Base-by-base conservation (phyloP, 2,329 filamentous ascomycete genomes). In the Apiospora marii region DNA sequence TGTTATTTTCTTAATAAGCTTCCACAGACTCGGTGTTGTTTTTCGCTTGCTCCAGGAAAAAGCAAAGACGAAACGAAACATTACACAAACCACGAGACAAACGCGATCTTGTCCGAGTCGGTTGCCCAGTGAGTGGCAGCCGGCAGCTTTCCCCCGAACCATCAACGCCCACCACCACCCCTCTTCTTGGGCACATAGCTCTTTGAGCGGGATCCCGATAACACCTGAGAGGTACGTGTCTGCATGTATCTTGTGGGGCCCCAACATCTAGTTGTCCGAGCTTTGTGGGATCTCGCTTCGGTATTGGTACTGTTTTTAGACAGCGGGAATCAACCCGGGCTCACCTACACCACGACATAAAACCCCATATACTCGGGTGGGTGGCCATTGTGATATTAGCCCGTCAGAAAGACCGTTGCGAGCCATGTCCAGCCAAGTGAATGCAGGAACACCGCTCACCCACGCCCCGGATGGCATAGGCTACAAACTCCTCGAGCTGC, bases 401-500 rank as follows among this genome's bases (percentile, higher is more conserved):
- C 51, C 19, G 19, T 8, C 51, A 34, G 16, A 22, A 19, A 22
- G 6, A 64, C 30, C 16, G 3, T 5, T n/a, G 30, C 34, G 19
- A 44, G 19, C 67, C 67, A 68, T 68, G 67, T 48, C 67, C 41
- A 68, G 67, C 71, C 87, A 89, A 77, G 77, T 78, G 10, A 77
- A 80, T 71, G 64, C 80, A n/a, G 86, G 85, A 67, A 87, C 90
- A 61, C 83, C 86, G 8, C 82, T 92, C 71, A 81, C 83, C 64
- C 85, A 90, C 76, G 82, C 82, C 51, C 86, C 86, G 8, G 81
- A 87, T 67, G 83, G 85, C 58, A 77, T 85, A 22, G 84, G 86
- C 69, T 91, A 91, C 80, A 90, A 89, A 73, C 86, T 92, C 71
- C 83, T 92, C 70, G 90, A 92, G 79, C 85, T 92, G 3, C 89